phyloP scores from a whole-genome alignment of 441 rosid species.

The Erysimum cheiri region DNA sequence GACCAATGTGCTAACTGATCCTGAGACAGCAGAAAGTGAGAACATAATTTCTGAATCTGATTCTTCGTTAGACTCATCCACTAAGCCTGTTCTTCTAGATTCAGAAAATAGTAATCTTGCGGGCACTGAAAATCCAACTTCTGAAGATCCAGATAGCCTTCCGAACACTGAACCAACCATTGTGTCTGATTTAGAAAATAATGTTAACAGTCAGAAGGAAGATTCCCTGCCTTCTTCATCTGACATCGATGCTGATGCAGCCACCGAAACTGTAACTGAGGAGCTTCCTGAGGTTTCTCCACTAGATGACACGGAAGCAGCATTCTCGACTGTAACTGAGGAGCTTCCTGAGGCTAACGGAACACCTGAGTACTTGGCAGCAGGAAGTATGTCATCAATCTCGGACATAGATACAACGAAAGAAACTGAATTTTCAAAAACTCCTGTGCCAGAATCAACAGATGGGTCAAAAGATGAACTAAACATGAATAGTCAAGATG shows the following conservation, averaged over 20 bases:
- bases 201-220: constrained; percentile 41
- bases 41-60: constrained; percentile 46
- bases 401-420: constrained; percentile 46
- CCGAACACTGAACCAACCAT: constrained; percentile 42
- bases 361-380: constrained; percentile 45
- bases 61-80: constrained; percentile 18
- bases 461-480: constrained; percentile 48
- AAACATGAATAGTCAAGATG: constrained; percentile 44
- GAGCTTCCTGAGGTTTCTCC: constrained; percentile 30
- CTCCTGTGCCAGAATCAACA: constrained; percentile 48
- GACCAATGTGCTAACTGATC: constrained; percentile 48
- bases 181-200: constrained; percentile 43
- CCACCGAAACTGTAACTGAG: constrained; percentile 42
- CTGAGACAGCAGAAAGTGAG: constrained; percentile 46
- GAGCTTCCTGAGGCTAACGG: constrained; percentile 50
- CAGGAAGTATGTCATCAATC: constrained; percentile 47
- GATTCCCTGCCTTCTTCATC: constrained; percentile 47
- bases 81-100: constrained; percentile 33
- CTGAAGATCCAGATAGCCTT: constrained; percentile 45
- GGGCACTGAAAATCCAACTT: constrained; percentile 39
- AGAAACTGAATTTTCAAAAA: constrained; percentile 49
- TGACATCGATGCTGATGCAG: constrained; percentile 36
- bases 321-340: constrained; percentile 40
- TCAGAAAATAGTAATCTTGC: constrained; percentile 28
- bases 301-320: constrained; percentile 40